Base-by-base conservation (phyloP, 345 rosid genomes). In the Bruguiera sexangula region DNA sequence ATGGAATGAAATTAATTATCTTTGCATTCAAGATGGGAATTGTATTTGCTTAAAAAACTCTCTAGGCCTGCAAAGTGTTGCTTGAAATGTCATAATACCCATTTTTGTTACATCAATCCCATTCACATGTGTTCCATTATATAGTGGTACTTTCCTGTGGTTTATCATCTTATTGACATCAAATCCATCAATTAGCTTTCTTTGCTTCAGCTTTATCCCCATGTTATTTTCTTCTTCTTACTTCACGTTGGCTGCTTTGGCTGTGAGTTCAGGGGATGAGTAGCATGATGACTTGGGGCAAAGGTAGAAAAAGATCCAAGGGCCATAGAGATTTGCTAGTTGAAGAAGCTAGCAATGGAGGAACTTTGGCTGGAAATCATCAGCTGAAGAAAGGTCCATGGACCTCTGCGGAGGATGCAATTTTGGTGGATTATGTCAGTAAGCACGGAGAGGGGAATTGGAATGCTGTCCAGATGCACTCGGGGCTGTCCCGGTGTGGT, bases 361-460 rank as follows among this genome's bases (percentile, higher is more conserved):
- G 67, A 8, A 75, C 53, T 19, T 57, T 65, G 64, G 79, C 71
- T 72, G 75, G 73, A 56, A 63, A 67, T 21, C 13, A 24, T 55
- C 59, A 24, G 10, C 22, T 55, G 56, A 82, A 76, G 34, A 88
- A 85, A 80, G 94, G 91, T 0, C 89, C 91, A 2, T 85, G 94
- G 94, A 82, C 87, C 1, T 15, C 83, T 48, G 72, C 69, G 0
- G 94, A 88, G 71, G 94, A 88, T 61, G 70, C 80, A 1, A 78
- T 86, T 72, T 54, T 88, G 50, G 63, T 63, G 24, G 89, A 77
- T 30, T 85, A 83, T 65, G 94, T 88, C 61, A 72, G 61, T 6
- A 68, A 76, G 76, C 82, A 86, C 37, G 94, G 91, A 32, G 91
- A 85, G 65, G 91, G 89, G 8, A 88, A 86, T 9, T 86, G 94